A percentile compares a stretch with the other conserved stretches of the same genome.
phyloP scores from a whole-genome alignment of 176 grass and related monocot genomes.

The Hsuehochloa calcarea region DNA sequence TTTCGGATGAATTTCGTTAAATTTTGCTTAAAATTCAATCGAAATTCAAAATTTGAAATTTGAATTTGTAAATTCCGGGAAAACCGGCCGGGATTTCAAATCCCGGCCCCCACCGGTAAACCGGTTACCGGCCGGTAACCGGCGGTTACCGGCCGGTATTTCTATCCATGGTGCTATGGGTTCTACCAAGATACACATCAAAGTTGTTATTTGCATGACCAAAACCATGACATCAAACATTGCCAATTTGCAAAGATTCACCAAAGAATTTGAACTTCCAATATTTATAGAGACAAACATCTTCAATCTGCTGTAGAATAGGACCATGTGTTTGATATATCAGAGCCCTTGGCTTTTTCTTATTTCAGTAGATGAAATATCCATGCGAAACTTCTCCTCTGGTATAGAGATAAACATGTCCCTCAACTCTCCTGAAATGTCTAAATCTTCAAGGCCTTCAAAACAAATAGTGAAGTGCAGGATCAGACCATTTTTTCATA shows the following conservation, averaged over 20 bases:
- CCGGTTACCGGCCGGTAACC: too few species aligned
- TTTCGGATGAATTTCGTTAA: too few species aligned
- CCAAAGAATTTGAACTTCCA: neutral
- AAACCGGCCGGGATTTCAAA: too few species aligned
- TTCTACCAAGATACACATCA: constrained; percentile 9
- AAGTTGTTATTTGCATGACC: neutral
- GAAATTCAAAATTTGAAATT: too few species aligned
- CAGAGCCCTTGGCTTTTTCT: constrained; percentile 49
- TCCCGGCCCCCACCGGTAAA: too few species aligned
- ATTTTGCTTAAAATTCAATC: too few species aligned
- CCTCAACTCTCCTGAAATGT: constrained; percentile 71
- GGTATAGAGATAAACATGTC: constrained; percentile 85
- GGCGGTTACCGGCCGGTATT: too few species aligned
- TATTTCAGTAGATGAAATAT: constrained; percentile 88
- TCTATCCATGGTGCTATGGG: neutral
- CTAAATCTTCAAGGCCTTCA: constrained; percentile 76
- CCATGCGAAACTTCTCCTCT: constrained; percentile 66
- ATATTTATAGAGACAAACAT: neutral
- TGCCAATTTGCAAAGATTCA: neutral
- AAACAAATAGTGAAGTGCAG: constrained; percentile 5
- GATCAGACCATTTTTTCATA: constrained; percentile 8
- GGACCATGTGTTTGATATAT: constrained; percentile 9
- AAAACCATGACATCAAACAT: constrained; percentile 17
- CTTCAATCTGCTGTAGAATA: neutral
- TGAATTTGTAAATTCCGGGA: too few species aligned